phyloP scores from a whole-genome alignment of 257 asterid genomes.

The Plantago major region DNA sequence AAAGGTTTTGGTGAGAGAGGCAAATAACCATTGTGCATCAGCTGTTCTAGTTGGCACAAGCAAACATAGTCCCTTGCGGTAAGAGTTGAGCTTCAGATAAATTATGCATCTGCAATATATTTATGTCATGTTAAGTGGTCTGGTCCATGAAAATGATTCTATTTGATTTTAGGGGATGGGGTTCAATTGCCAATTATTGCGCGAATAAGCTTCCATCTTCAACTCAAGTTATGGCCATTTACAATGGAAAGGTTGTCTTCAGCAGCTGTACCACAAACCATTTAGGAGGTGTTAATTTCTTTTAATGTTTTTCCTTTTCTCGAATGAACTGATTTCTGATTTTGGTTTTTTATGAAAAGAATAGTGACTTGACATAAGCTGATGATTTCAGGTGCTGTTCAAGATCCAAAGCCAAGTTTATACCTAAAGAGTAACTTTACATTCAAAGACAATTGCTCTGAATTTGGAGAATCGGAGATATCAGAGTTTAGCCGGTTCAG shows the following conservation, averaged over 20 bases:
- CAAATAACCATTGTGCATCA: conserved; percentile 51
- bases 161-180: conserved; percentile 47
- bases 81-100: conserved; percentile 20
- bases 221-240: conserved; percentile 69
- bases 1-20: conserved; percentile 70
- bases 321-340: background rate
- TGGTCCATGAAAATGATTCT: conserved; percentile 18
- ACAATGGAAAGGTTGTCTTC: conserved; percentile 68
- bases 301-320: background rate
- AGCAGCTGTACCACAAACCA: conserved; percentile 39
- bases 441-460: conserved; percentile 42
- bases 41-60: conserved; percentile 72
- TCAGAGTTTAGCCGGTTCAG: conserved; percentile 54
- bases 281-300: conserved; percentile 33
- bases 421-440: conserved; percentile 15
- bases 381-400: conserved; percentile 28
- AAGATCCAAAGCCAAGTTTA: conserved; percentile 3
- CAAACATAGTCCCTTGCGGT: conserved; percentile 55
- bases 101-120: background rate
- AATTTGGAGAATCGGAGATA: conserved; percentile 56
- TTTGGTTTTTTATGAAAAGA: background rate
- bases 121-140: background rate
- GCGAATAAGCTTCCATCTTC: conserved; percentile 56
- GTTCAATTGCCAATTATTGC: conserved; percentile 82
- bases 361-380: conserved; percentile 7